Evolutionary conservation across 2,329 filamentous ascomycete genomes (phyloP), one percentile per base, ranked within the genome.

Genomic region (Tolypocladium pustulatum): DNA sequence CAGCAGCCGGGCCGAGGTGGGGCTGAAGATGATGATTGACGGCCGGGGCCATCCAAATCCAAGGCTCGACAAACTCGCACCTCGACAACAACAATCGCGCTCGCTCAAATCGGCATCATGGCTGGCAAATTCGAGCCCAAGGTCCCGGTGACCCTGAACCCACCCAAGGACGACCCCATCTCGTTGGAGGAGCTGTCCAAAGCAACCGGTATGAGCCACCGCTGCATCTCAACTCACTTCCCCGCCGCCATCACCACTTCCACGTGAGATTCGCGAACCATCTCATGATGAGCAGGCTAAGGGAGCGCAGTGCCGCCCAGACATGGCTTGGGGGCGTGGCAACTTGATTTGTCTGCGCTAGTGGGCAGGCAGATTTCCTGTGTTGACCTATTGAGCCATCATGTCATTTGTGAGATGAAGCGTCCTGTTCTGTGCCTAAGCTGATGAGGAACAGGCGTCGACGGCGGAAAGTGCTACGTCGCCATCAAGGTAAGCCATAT

Each of bases 111-210:
- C 25, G 37, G 25, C 53, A 57, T 30, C 62, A 86, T 85, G 82
- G 71, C 79, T 61, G 82, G 80, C 63, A 87, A 83, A 66, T 95
- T 95, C 67, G 87, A 89, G 71, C 90, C 91, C 51, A 95, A 94
- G 74, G 76, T 78, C 34, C 82, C 89, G 3, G 87, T 94, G 61
- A 76, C 86, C 59, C 83, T 99, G 60, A 80, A 88, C 59, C 87
- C 91, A 41, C 94, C 94, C 17, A 97, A 95, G 76, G 82, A 91
- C 69, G 92, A 97, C 67, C 82, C 83, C 41, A 97, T 99, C 67
- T 86, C 86, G n/a, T 68, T 81, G 1, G 89, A 94, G 60, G 86
- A 93, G 66, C 81, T 99, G 62, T 80, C 87, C 43, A 87, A 88
- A 71, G 91, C 90, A 66, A 85, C 94, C 71, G 94, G 94, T 96